Evolutionary conservation across 495 filamentous ascomycete species (phyloP), one percentile per base, ranked within the genome.

Genomic region (Chaetomium fimeti): DNA sequence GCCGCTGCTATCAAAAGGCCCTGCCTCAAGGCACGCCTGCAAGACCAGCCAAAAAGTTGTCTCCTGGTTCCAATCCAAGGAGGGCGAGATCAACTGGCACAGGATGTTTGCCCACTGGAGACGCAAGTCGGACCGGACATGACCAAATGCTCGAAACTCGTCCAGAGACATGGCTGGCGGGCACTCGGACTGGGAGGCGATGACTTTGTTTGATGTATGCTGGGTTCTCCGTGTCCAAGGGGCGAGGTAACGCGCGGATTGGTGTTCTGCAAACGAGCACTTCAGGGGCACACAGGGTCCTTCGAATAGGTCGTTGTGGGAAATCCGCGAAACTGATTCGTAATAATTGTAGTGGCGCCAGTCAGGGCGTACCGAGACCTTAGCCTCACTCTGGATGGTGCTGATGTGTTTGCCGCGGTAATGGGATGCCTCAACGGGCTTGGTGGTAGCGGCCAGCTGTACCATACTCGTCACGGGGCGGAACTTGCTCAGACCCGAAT

Each of bases 81-180:
- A 74, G 3, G 79, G 80, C 5, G 73, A 69, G 1, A 68, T 66
- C n/a, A 88, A 71, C 64, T 87, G 80, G 18, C 77, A 64, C 0
- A 83, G 69, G 18, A 88, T 79, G 55, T 87, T 87, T 36, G 79
- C 68, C 81, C 83, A 85, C 53, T 87, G 83, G 27, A 87, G 71
- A 0, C 71, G 66, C 28, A 77, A 63, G 1, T 84, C 84, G 0
- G 79, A 68, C 3, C 83, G 77, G 28, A 87, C 66, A 12, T 74
- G 66, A 8, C 77, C 75, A 32, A 88, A 76, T 0, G 81, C 72
- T 40, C 77, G 77, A 66, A 78, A 86, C 49, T 87, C 84, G 7
- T 78, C 78, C 1, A 86, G 63, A 0, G 79, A 74, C 62, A 86
- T 73, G 36, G 73, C 27, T 0, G 29, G 15, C 0, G 85, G 80